These are phyloP conservation scores for Hypoxylon sp. DNA, from an alignment of 2,329 filamentous ascomycete species.

Conservation along the genomic window DNA sequence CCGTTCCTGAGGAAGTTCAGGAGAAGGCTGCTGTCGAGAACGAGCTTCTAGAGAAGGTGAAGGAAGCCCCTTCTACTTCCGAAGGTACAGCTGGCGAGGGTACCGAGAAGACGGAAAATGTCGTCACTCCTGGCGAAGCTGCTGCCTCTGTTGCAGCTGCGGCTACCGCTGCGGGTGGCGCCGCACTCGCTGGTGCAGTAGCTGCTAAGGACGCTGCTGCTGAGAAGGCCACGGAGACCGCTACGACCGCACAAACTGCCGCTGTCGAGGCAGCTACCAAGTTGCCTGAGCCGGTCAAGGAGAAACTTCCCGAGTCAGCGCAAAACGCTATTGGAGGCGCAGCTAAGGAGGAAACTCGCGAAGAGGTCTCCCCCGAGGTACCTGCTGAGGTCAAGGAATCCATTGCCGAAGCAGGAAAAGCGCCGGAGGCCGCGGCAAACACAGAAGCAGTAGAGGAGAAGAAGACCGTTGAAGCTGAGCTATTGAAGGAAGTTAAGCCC, in stretches of 20 bases:
- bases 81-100: conserved; percentile 68
- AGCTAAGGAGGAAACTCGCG: conserved; percentile 59
- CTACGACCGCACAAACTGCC: conserved; percentile 50
- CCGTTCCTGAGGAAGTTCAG: conserved; percentile 73
- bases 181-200: conserved; percentile 56
- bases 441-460: conserved; percentile 80
- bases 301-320: conserved; percentile 64
- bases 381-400: conserved; percentile 71
- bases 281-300: conserved; percentile 69
- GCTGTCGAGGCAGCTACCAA: conserved; percentile 57
- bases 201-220: conserved; percentile 59
- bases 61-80: conserved; percentile 70
- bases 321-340: conserved; percentile 64
- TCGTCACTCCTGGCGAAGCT: conserved; percentile 60
- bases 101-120: conserved; percentile 67
- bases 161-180: conserved; percentile 58
- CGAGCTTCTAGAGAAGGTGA: conserved; percentile 77
- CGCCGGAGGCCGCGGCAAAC: conserved; percentile 80
- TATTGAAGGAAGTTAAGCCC: conserved; percentile 74
- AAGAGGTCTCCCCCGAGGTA: conserved; percentile 66
- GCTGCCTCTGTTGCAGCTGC: conserved; percentile 61
- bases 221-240: conserved; percentile 59
- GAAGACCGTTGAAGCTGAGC: conserved; percentile 79
- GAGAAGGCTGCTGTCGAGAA: conserved; percentile 81
- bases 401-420: conserved; percentile 69